A percentile compares a stretch with the other conserved stretches of the same genome.
Evolutionary conservation across 2,329 filamentous ascomycete species (phyloP).

Genomic region (Pseudopyricularia javanii): DNA sequence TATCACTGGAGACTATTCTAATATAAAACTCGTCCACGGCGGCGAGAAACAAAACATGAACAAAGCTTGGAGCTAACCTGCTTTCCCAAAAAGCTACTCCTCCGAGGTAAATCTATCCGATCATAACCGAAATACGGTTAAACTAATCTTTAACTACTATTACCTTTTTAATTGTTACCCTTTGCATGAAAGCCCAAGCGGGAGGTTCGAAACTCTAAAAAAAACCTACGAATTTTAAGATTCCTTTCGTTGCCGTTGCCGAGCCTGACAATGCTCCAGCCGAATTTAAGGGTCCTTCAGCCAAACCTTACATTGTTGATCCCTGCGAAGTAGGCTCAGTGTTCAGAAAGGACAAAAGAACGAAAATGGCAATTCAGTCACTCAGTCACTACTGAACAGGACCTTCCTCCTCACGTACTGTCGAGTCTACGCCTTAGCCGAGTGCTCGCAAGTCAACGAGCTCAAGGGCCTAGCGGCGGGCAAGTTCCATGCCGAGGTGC

Average conservation of each 20-base stretch:
- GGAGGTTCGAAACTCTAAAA: not conserved
- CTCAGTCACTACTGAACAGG: not conserved
- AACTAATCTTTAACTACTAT: not conserved
- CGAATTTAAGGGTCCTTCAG: not conserved
- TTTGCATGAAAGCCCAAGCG: not conserved
- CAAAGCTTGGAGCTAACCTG: not conserved
- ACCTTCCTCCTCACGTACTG: not conserved
- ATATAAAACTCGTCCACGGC: not conserved
- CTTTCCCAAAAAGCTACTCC: not conserved
- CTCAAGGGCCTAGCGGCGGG: not conserved
- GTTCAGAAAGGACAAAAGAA: not conserved
- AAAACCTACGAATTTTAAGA: not conserved
- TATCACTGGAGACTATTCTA: not conserved
- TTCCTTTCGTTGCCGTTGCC: not conserved
- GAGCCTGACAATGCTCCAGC: not conserved
- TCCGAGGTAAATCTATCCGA: not conserved
- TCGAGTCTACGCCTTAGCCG: not conserved
- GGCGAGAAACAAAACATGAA: not conserved
- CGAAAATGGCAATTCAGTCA: not conserved
- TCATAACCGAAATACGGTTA: not conserved
- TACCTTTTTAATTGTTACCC: constrained; percentile 1
- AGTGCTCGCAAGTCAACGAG: not conserved
- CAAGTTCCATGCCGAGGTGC: not conserved
- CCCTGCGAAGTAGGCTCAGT: not conserved
- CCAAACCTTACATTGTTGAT: not conserved